Base-by-base conservation (phyloP, 352 stramenopile genomes). In the Aphanomyces astaci region DNA sequence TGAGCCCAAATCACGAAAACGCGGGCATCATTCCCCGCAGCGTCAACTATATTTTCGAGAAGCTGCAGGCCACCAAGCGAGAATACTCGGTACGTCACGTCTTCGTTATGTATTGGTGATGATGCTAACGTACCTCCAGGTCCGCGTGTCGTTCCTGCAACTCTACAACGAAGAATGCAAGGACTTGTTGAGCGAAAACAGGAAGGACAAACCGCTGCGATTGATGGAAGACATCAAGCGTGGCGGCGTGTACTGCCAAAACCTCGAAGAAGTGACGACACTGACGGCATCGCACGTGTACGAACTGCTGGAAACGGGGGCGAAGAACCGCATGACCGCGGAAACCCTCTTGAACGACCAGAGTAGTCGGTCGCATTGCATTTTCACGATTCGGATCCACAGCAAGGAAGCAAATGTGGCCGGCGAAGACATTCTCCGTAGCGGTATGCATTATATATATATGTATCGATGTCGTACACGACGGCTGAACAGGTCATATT, bases 111-210 rank as follows among this genome's bases (percentile, higher is more conserved):
- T n/a, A n/a, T n/a, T n/a, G n/a, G n/a, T n/a, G n/a, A n/a, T n/a
- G n/a, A n/a, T n/a, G n/a, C n/a, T n/a, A n/a, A n/a, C n/a, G n/a
- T n/a, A n/a, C n/a, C 22, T n/a, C 15, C 22, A 49, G 40, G 94
- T 99, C 49, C 94, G 90, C 30, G 92, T 98, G 27, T 98, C 90
- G 40, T 99, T 98, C 75, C 78, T 99, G 60, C 96, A 99, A 82
- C 89, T 99, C 54, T 99, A 99, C 84, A 99, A 99, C 69, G 97
- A 99, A 78, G 96, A 99, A 64, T 78, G 98, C 7, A 91, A 94
- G 49, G 96, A 98, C 73, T 73, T 98, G 52, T 75, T 98, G 13
- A 80, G 81, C 28, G 81, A 84, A 13, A 86, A 89, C 67, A 94
- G 93, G 73, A 89, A 91, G 73, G 65, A 65, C 9, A 66, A 70